Conservation (phyloP, 345 rosid genomes). For the Rhizophora apiculata region DNA sequence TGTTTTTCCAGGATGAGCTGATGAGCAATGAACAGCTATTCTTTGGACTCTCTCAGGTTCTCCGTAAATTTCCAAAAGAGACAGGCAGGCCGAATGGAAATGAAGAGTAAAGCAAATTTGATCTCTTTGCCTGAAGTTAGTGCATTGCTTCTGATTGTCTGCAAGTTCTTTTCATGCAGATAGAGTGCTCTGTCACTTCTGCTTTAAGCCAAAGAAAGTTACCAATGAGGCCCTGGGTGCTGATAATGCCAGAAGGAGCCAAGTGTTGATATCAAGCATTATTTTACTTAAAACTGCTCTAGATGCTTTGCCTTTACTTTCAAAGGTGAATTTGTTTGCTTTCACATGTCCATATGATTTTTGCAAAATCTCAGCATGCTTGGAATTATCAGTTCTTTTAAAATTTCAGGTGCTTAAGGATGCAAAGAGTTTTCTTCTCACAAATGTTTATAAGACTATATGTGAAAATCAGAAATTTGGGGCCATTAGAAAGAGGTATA, state of each 20-base stretch:
- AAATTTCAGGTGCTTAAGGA: constrained; percentile 71
- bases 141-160: constrained; percentile 17
- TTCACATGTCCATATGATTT: constrained; percentile 3
- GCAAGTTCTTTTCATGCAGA: constrained; percentile 46
- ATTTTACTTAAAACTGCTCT: constrained; percentile 90
- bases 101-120: background rate
- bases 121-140: constrained; percentile 10
- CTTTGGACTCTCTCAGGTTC: constrained; percentile 91
- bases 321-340: constrained; percentile 48
- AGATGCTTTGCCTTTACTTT: constrained; percentile 86
- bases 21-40: constrained; percentile 93
- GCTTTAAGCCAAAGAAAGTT: constrained; percentile 90
- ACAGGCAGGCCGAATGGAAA: constrained; percentile 49
- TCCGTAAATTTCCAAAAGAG: constrained; percentile 95
- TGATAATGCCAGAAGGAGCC: constrained; percentile 80
- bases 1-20: constrained; percentile 74
- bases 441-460: constrained; percentile 65
- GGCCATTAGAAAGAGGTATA: constrained; percentile 74
- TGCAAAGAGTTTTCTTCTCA: constrained; percentile 81
- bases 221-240: constrained; percentile 54
- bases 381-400: constrained; percentile 11
- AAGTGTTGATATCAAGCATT: constrained; percentile 78
- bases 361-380: background rate
- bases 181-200: constrained; percentile 94
- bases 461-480: constrained; percentile 75